These are phyloP conservation scores for Ustilago curta DNA, from an alignment of 1,284 basidiomycete genomes.

Conservation along the genomic window DNA sequence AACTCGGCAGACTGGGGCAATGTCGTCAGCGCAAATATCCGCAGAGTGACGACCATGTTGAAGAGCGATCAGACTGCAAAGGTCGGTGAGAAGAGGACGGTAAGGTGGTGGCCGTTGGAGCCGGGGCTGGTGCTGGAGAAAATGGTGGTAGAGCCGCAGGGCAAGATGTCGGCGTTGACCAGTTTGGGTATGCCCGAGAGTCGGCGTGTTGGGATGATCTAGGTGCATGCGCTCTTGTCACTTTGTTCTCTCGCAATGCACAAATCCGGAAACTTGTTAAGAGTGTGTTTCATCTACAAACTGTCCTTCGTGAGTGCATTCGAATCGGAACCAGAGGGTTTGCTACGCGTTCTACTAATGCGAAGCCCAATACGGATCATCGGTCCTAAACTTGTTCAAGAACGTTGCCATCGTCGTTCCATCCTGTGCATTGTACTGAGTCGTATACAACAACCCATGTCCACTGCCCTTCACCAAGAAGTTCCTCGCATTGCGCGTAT, in stretches of 20 bases:
- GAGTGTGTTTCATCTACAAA: not conserved
- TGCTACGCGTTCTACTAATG: conserved; percentile 8
- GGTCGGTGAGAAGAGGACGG: conserved; percentile 2
- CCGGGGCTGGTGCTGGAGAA: conserved; percentile 34
- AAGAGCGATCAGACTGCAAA: not conserved
- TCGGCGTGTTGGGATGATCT: conserved; percentile 22
- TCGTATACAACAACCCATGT: conserved; percentile 19
- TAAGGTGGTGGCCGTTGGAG: conserved; percentile 38
- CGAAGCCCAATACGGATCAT: conserved; percentile 28
- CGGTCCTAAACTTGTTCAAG: conserved; percentile 41
- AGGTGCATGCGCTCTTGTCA: not conserved
- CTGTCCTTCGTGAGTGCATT: not conserved
- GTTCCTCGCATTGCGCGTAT: conserved; percentile 30
- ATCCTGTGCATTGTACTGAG: conserved; percentile 29
- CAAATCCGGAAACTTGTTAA: too few relatives aligned
- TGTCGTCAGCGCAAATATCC: conserved; percentile 30
- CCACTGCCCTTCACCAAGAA: conserved; percentile 23
- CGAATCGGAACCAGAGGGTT: not conserved
- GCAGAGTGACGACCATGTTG: conserved; percentile 24
- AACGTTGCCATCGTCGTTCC: conserved; percentile 25
- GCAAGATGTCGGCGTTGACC: conserved; percentile 1
- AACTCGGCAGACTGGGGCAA: conserved; percentile 40
- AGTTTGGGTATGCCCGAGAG: conserved; percentile 29
- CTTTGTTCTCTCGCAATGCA: not conserved
- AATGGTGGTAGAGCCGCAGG: conserved; percentile 27